Conservation (phyloP, 2,329 filamentous ascomycete species). For the Sarocladiaceae sp. region DNA sequence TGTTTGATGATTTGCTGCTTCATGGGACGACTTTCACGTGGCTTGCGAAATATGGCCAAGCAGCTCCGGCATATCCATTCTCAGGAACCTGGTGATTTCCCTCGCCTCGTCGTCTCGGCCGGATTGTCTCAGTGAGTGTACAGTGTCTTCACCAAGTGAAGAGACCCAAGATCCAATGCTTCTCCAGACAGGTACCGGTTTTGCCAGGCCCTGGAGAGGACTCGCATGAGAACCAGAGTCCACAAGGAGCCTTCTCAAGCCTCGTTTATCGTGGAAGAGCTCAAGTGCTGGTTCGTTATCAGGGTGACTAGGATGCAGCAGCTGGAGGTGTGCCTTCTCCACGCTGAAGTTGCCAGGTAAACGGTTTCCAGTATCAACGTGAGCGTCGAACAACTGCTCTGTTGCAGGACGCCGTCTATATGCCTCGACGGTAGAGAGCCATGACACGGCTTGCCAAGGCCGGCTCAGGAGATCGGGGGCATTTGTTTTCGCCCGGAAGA, state of each 20-base stretch:
- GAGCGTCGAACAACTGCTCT: constrained; percentile 44
- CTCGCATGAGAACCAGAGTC: neutral
- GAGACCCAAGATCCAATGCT: constrained; percentile 23
- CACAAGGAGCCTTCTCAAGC: neutral
- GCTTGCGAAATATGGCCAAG: constrained; percentile 14
- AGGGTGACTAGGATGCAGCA: constrained; percentile 48
- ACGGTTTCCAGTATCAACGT: constrained; percentile 39
- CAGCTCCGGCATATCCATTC: constrained; percentile 21
- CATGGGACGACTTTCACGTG: constrained; percentile 5
- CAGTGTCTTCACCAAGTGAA: constrained; percentile 39
- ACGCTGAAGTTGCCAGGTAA: constrained; percentile 31
- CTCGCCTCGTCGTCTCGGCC: constrained; percentile 36
- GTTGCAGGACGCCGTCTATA: constrained; percentile 39
- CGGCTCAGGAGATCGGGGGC: constrained; percentile 30
- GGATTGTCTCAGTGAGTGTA: constrained; percentile 34
- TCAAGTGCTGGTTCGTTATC: constrained; percentile 39
- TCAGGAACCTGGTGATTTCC: constrained; percentile 30
- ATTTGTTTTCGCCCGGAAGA: constrained; percentile 29
- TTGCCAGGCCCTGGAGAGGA: neutral
- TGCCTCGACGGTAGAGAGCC: constrained; percentile 45
- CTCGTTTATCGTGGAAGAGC: constrained; percentile 31
- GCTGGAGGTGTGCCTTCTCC: constrained; percentile 46
- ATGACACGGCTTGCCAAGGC: constrained; percentile 44
- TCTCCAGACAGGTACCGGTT: constrained; percentile 1
- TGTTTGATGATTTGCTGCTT: neutral